Evolutionary conservation across 805 yeast species (phyloP).

Genomic region (Yamadazyma phyllophila): DNA sequence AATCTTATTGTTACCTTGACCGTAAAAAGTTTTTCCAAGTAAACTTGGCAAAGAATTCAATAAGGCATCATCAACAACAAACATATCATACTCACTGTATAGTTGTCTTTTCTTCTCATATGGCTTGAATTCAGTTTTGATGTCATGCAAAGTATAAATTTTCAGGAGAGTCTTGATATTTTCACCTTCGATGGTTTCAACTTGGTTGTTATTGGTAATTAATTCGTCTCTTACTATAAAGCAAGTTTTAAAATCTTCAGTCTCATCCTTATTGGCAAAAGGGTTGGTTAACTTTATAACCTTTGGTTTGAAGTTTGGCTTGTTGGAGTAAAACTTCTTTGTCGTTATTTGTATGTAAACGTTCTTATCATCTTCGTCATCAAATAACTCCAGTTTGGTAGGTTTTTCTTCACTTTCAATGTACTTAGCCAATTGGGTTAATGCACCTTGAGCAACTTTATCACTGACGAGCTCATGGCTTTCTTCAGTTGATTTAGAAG

Average conservation of each 20-base stretch:
- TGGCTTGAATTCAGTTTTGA: constrained; percentile 84
- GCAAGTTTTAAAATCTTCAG: constrained; percentile 54
- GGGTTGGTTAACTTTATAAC: constrained; percentile 47
- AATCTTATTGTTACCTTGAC: constrained; percentile 47
- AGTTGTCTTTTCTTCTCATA: constrained; percentile 84
- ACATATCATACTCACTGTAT: constrained; percentile 63
- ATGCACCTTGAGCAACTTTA: constrained; percentile 44
- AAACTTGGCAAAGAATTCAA: constrained; percentile 77
- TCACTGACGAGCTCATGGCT: constrained; percentile 14
- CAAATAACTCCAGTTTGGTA: constrained; percentile 46
- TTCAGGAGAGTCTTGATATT: constrained; percentile 46
- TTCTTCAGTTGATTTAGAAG: background rate
- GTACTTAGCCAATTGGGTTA: constrained; percentile 65
- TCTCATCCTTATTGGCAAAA: constrained; percentile 29
- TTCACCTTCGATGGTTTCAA: constrained; percentile 47
- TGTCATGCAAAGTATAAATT: constrained; percentile 68
- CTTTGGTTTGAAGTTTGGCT: constrained; percentile 58
- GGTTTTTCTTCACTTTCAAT: constrained; percentile 33
- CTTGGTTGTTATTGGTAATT: constrained; percentile 41
- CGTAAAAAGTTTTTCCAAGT: constrained; percentile 76
- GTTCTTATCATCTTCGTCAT: constrained; percentile 46
- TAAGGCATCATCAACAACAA: constrained; percentile 81
- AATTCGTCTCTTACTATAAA: constrained; percentile 64
- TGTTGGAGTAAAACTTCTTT: constrained; percentile 60
- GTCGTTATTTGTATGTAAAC: constrained; percentile 63